phyloP scores from a whole-genome alignment of 768 basidiomycete genomes.

The Hydnomerulius pinastri region DNA sequence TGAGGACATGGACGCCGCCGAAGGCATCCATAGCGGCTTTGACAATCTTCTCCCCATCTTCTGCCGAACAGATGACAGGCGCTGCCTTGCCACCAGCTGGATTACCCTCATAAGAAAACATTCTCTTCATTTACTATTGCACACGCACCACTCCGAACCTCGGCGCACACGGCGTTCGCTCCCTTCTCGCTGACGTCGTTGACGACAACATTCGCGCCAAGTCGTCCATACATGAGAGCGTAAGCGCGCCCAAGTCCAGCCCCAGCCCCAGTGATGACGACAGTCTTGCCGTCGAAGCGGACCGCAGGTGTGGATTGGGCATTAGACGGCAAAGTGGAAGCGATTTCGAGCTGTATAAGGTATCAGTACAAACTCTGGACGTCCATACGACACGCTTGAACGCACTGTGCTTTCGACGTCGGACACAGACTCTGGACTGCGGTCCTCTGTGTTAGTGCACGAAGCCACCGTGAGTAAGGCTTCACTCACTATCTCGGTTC shows the following conservation, averaged over 20 bases:
- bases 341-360: constrained; percentile 55
- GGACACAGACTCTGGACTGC: constrained; percentile 62
- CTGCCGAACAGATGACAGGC: constrained; percentile 81
- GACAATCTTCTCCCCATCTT: constrained; percentile 89
- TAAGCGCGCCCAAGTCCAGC: constrained; percentile 93
- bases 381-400: neutral
- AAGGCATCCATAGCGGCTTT: constrained; percentile 86
- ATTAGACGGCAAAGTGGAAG: constrained; percentile 68
- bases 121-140: neutral
- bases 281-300: constrained; percentile 86
- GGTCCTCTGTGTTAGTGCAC: constrained; percentile 11
- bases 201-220: constrained; percentile 96
- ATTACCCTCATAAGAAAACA: neutral
- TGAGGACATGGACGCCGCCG: constrained; percentile 82
- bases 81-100: constrained; percentile 88
- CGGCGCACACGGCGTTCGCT: constrained; percentile 82
- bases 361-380: neutral
- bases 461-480: neutral
- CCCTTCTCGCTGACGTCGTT: constrained; percentile 92
- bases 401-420: constrained; percentile 64
- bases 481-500: constrained; percentile 64
- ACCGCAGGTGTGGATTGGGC: constrained; percentile 67
- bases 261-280: constrained; percentile 93
- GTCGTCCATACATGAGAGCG: constrained; percentile 85
- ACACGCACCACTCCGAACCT: constrained; percentile 71